A percentile compares a stretch with the other conserved stretches of the same genome.
Evolutionary conservation across 2,329 filamentous ascomycete genomes (phyloP).

Genomic region (Lachnum nothofagi): DNA sequence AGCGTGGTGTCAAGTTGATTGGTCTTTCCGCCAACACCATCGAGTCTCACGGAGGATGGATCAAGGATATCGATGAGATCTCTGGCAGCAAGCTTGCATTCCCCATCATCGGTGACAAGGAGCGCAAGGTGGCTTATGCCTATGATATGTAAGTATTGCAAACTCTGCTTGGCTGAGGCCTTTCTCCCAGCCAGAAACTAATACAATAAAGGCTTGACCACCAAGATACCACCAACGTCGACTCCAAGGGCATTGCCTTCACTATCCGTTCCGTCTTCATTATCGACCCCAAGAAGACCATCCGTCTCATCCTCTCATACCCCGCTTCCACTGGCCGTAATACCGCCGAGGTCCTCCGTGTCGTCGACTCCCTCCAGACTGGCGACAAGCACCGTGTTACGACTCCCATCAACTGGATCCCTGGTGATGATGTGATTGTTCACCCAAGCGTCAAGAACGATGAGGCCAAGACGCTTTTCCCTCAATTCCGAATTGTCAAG

Average conservation of each 20-base stretch:
- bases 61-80: conserved; percentile 81
- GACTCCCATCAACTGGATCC: conserved; percentile 85
- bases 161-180: background rate
- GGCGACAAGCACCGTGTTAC: conserved; percentile 85
- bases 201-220: conserved; percentile 57
- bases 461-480: conserved; percentile 84
- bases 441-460: conserved; percentile 76
- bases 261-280: conserved; percentile 94
- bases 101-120: conserved; percentile 77
- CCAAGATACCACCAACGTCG: conserved; percentile 76
- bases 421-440: conserved; percentile 87
- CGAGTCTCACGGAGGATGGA: conserved; percentile 79
- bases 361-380: conserved; percentile 73
- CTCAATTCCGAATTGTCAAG: conserved; percentile 64
- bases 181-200: background rate
- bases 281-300: conserved; percentile 90
- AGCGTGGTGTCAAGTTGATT: conserved; percentile 85
- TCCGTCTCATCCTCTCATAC: conserved; percentile 87
- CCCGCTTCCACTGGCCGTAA: conserved; percentile 85
- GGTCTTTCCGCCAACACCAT: conserved; percentile 84
- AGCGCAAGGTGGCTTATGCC: conserved; percentile 67
- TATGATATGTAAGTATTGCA: conserved; percentile 65
- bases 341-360: conserved; percentile 71
- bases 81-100: conserved; percentile 65
- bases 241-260: conserved; percentile 78